Conservation (phyloP, 345 rosid genomes). For the Brassica juncea region DNA sequence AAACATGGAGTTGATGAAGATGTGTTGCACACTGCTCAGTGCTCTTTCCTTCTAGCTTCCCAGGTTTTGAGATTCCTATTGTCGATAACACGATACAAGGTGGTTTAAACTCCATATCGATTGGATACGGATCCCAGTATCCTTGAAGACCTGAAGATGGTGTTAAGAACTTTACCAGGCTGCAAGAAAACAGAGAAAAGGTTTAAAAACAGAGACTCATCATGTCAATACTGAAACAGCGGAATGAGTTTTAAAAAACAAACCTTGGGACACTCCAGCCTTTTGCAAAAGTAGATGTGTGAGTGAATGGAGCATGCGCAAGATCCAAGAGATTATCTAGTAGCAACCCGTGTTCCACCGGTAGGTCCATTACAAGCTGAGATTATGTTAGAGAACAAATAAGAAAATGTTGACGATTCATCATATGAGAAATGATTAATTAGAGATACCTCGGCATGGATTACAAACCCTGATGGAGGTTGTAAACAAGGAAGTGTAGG, state of each 20-base stretch:
- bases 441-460: constrained; percentile 84
- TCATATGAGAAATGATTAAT: too few species aligned
- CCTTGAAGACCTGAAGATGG: constrained; percentile 94
- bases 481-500: constrained; percentile 70
- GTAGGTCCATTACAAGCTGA: constrained; percentile 97
- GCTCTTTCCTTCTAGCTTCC: constrained; percentile 79
- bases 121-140: constrained; percentile 98
- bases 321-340: constrained; percentile 95
- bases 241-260: constrained; percentile 14
- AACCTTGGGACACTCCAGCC: constrained; percentile 98
- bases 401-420: too few species aligned
- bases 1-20: constrained; percentile 96
- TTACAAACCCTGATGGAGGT: constrained; percentile 85
- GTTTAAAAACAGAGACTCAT: background rate
- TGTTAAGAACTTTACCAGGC: constrained; percentile 87
- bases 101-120: constrained; percentile 96
- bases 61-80: constrained; percentile 96
- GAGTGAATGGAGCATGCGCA: constrained; percentile 97
- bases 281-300: constrained; percentile 96
- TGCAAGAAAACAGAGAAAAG: constrained; percentile 40
- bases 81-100: constrained; percentile 97
- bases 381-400: background rate
- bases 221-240: background rate
- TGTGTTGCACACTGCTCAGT: constrained; percentile 78
- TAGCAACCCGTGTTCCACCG: constrained; percentile 96